Percentiles rank a stretch among this genome's conserved stretches.
Evolutionary conservation across 805 yeast genomes (phyloP).

Genomic region (Pichia paraexigua): DNA sequence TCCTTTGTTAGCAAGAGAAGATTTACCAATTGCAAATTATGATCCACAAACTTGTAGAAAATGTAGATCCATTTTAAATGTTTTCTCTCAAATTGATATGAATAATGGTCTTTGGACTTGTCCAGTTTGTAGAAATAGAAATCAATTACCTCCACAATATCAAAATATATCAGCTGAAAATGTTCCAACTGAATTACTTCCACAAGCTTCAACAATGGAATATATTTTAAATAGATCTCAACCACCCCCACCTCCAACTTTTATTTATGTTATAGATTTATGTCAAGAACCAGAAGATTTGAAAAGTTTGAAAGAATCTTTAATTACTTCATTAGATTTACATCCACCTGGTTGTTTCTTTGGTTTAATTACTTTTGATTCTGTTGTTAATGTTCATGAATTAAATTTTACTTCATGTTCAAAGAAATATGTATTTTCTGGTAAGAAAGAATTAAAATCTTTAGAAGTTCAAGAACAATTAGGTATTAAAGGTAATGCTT

Average conservation of each 20-base stretch:
- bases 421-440: constrained; percentile 78
- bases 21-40: constrained; percentile 68
- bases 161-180: constrained; percentile 66
- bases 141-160: constrained; percentile 77
- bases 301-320: constrained; percentile 72
- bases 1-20: constrained; percentile 78
- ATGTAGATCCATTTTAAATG: constrained; percentile 83
- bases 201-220: constrained; percentile 69
- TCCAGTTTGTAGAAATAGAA: constrained; percentile 71
- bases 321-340: constrained; percentile 64
- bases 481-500: constrained; percentile 30
- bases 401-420: constrained; percentile 53
- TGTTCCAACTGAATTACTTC: constrained; percentile 73
- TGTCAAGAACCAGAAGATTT: constrained; percentile 87
- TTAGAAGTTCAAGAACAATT: constrained; percentile 30
- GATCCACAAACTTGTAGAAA: constrained; percentile 81
- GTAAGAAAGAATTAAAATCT: constrained; percentile 68
- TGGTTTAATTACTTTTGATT: constrained; percentile 83
- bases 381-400: constrained; percentile 87
- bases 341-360: constrained; percentile 87
- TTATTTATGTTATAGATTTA: constrained; percentile 76
- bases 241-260: constrained; percentile 73
- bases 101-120: constrained; percentile 77
- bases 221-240: constrained; percentile 61
- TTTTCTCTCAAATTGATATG: constrained; percentile 74